These are phyloP conservation scores for Geranium rotundifolium DNA, from an alignment of 345 rosid species.

Conservation along the genomic window DNA sequence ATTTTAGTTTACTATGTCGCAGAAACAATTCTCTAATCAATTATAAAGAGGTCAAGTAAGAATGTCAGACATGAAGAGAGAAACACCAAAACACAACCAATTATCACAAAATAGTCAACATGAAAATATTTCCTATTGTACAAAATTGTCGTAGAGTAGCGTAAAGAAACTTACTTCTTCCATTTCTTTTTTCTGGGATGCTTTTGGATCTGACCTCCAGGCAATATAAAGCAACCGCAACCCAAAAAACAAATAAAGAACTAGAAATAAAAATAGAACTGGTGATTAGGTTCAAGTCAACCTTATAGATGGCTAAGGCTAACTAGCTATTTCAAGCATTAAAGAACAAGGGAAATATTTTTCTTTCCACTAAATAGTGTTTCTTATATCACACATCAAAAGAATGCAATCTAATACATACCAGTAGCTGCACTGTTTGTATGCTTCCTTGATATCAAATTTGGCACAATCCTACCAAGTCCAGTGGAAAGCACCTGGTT, in stretches of 20 bases:
- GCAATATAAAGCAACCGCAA: constrained; percentile 94
- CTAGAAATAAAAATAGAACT: constrained; percentile 26
- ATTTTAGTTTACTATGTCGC: background rate
- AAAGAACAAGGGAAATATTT: no score
- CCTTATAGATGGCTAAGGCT: background rate
- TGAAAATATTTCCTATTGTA: background rate
- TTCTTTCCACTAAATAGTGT: no score
- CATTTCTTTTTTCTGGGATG: constrained; percentile 89
- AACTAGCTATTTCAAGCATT: no score
- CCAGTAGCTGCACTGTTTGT: constrained; percentile 98
- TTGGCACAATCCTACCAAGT: constrained; percentile 96
- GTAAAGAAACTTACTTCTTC: constrained; percentile 57
- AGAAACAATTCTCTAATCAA: background rate
- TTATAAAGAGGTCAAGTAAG: background rate
- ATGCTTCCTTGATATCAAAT: constrained; percentile 97
- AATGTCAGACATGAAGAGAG: background rate
- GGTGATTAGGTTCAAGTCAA: background rate
- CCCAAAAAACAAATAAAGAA: constrained; percentile 86
- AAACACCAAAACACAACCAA: background rate
- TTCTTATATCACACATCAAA: background rate
- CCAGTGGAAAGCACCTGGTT: constrained; percentile 95
- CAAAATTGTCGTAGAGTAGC: background rate
- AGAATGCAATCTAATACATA: constrained; percentile 12
- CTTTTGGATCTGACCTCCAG: constrained; percentile 92
- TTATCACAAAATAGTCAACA: background rate